phyloP scores from a whole-genome alignment of 2,329 filamentous ascomycete genomes.

The Pestalotiopsis sp. region DNA sequence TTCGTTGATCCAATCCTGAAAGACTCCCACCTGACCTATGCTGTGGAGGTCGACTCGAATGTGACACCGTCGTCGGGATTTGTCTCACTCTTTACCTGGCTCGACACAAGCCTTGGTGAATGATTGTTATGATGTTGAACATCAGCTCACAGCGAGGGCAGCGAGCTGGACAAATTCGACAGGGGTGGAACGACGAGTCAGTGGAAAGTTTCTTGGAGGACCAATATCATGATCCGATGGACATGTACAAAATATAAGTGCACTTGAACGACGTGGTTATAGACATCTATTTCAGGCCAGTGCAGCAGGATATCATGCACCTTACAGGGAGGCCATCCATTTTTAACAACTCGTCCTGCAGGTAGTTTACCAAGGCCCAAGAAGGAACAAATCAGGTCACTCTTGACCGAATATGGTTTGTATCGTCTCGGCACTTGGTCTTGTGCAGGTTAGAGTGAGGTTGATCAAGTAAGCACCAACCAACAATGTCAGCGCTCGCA shows the following conservation, averaged over 20 bases:
- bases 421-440: neutral
- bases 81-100: neutral
- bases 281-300: neutral
- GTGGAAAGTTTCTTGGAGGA: no score
- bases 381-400: neutral
- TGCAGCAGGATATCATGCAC: neutral
- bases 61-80: neutral
- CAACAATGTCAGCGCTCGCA: neutral
- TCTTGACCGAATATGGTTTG: neutral
- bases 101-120: neutral
- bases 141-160: no score
- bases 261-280: no score
- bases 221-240: no score
- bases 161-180: no score
- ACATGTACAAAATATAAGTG: no score
- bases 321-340: neutral
- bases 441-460: neutral
- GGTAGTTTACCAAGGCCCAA: neutral
- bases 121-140: neutral
- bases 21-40: neutral
- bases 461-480: neutral
- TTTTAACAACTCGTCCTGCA: neutral
- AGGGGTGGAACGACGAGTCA: no score
- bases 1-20: neutral
- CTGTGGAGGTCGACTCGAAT: neutral